phyloP scores from a whole-genome alignment of 306 rosid species.

The Ziziphus jujuba region DNA sequence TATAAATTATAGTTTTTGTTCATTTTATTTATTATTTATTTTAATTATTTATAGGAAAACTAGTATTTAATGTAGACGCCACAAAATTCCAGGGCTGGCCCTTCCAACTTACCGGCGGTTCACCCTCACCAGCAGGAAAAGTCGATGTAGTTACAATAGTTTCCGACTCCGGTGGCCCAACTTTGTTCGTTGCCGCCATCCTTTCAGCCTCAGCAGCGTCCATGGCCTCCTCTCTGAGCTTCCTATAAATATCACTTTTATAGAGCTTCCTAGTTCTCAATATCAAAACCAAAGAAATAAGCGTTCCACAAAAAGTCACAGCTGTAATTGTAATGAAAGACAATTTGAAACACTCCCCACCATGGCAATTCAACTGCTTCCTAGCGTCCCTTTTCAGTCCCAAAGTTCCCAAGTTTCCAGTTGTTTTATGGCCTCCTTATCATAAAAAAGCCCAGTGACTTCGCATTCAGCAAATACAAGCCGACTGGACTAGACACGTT shows the following conservation, averaged over 20 bases:
- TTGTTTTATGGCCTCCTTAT: constrained; percentile 30
- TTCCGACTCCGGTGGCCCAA: not conserved
- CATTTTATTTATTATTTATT: too few relatives aligned
- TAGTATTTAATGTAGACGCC: too few relatives aligned
- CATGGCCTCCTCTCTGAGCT: constrained; percentile 10
- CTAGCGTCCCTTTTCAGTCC: constrained; percentile 11
- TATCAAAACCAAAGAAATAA: constrained; percentile 22
- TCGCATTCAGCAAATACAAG: constrained; percentile 32
- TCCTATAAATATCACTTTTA: constrained; percentile 17
- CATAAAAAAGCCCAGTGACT: constrained; percentile 25
- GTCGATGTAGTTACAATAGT: too few relatives aligned
- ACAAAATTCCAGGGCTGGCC: too few relatives aligned
- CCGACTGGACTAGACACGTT: constrained; percentile 29
- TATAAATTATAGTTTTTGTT: too few relatives aligned
- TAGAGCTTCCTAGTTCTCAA: constrained; percentile 20
- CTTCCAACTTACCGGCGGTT: too few relatives aligned
- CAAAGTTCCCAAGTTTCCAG: constrained; percentile 9
- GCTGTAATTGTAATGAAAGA: constrained; percentile 20
- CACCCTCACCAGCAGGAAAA: too few relatives aligned
- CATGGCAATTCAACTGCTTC: constrained; percentile 24
- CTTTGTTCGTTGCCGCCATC: not conserved
- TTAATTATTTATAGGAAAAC: too few relatives aligned
- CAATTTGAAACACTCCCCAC: constrained; percentile 22
- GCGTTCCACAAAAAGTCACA: constrained; percentile 13
- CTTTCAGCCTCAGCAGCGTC: not conserved